phyloP scores from a whole-genome alignment of 2,329 filamentous ascomycete genomes.

The Fusarium temperatum region DNA sequence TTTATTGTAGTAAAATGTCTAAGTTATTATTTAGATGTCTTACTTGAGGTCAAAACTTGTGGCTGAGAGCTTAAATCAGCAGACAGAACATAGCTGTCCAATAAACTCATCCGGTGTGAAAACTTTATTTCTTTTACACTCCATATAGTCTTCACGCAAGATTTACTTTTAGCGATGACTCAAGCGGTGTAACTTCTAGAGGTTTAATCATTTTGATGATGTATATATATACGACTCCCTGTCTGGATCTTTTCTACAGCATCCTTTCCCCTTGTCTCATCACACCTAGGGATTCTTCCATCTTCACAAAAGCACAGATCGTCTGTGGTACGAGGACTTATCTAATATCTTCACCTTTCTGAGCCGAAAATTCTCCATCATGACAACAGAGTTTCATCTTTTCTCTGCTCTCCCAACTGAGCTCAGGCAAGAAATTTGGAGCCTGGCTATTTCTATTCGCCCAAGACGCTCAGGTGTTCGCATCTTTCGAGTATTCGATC shows the following conservation, averaged over 20 bases:
- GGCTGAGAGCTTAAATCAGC: too few species aligned
- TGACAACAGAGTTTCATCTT: neutral
- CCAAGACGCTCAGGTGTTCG: rapidly evolving
- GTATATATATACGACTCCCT: neutral
- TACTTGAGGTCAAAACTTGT: too few species aligned
- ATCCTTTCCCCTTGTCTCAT: neutral
- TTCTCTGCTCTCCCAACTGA: neutral
- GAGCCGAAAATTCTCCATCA: rapidly evolving
- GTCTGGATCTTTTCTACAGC: rapidly evolving
- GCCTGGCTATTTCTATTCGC: neutral
- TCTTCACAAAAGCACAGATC: neutral
- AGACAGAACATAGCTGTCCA: neutral
- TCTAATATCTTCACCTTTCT: neutral
- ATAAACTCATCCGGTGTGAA: rapidly evolving
- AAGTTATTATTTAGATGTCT: too few species aligned
- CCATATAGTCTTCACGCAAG: rapidly evolving
- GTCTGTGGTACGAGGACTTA: rapidly evolving
- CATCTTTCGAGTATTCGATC: neutral
- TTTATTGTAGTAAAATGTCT: too few species aligned
- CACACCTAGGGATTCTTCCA: rapidly evolving
- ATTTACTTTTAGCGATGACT: neutral
- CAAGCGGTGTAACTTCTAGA: neutral
- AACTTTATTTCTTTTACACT: neutral
- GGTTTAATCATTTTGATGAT: neutral
- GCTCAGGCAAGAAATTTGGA: neutral